A percentile compares a stretch with the other conserved stretches of the same genome.
phyloP scores from a whole-genome alignment of 495 filamentous ascomycete genomes.

The Pseudomonodictys pantanalensis region DNA sequence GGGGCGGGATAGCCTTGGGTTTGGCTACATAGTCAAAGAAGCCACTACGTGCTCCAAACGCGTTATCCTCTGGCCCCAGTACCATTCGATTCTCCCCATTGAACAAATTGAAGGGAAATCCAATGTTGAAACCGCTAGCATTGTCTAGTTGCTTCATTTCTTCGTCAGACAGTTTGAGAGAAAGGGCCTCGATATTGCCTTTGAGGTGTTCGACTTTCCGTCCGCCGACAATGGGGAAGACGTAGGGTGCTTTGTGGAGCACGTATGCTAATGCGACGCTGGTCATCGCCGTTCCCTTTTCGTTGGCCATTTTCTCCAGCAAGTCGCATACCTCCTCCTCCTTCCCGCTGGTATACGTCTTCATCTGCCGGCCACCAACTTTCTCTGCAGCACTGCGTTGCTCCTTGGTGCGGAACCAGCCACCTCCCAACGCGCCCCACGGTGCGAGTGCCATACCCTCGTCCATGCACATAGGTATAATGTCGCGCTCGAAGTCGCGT shows the following conservation, averaged over 20 bases:
- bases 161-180: conserved; percentile 53
- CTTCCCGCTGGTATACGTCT: conserved; percentile 13
- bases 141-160: conserved; percentile 66
- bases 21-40: conserved; percentile 46
- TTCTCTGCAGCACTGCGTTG: conserved; percentile 29
- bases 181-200: conserved; percentile 65
- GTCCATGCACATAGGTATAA: conserved; percentile 34
- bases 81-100: conserved; percentile 42
- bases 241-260: conserved; percentile 67
- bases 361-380: conserved; percentile 46
- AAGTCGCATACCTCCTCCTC: conserved; percentile 47
- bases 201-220: conserved; percentile 65
- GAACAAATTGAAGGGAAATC: conserved; percentile 59
- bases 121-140: conserved; percentile 43
- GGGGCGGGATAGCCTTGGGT: conserved; percentile 23
- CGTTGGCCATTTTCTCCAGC: conserved; percentile 58
- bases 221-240: conserved; percentile 73
- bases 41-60: conserved; percentile 46
- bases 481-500: conserved; percentile 37
- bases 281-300: conserved; percentile 48
- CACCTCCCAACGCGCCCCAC: conserved; percentile 32
- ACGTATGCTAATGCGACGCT: conserved; percentile 70
- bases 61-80: conserved; percentile 45
- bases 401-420: conserved; percentile 25
- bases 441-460: conserved; percentile 34